phyloP scores from a whole-genome alignment of 1,139 yeast genomes.

The Groenewaldozyma auringiensis region DNA sequence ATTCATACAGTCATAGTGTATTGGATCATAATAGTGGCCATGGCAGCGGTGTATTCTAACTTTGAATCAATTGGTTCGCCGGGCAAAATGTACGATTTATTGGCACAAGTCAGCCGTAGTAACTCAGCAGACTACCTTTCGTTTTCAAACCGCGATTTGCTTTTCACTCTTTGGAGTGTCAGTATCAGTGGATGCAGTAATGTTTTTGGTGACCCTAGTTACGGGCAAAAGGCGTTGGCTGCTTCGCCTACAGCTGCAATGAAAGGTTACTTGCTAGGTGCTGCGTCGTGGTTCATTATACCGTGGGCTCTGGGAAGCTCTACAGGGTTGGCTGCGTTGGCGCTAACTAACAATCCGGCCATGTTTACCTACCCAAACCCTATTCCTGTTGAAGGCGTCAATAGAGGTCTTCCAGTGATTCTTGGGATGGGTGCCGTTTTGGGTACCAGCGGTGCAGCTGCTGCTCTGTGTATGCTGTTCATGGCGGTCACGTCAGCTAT shows the following conservation, averaged over 20 bases:
- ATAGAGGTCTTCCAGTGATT: constrained; percentile 73
- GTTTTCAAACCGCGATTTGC: constrained; percentile 66
- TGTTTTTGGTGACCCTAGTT: constrained; percentile 23
- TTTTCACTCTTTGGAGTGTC: constrained; percentile 26
- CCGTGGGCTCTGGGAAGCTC: constrained; percentile 75
- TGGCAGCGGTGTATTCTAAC: constrained; percentile 41
- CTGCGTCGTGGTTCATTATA: constrained; percentile 80
- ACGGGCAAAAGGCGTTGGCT: constrained; percentile 57
- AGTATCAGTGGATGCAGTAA: constrained; percentile 23
- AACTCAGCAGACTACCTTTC: constrained; percentile 56
- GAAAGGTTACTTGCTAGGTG: constrained; percentile 80
- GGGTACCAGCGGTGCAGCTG: constrained; percentile 80
- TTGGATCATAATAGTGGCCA: constrained; percentile 32
- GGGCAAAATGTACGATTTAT: constrained; percentile 63
- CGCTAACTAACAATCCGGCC: constrained; percentile 53
- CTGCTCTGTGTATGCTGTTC: constrained; percentile 62
- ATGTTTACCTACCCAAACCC: constrained; percentile 71
- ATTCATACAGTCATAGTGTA: constrained; percentile 51
- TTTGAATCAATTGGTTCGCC: constrained; percentile 62
- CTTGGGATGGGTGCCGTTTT: constrained; percentile 74
- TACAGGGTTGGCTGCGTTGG: constrained; percentile 71
- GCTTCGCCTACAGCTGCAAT: constrained; percentile 74
- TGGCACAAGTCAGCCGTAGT: constrained; percentile 47
- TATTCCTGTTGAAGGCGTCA: constrained; percentile 56
- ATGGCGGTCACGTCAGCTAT: constrained; percentile 59